Evolutionary conservation across 768 basidiomycete genomes (phyloP).

Genomic region (Lactarius hengduanensis): DNA sequence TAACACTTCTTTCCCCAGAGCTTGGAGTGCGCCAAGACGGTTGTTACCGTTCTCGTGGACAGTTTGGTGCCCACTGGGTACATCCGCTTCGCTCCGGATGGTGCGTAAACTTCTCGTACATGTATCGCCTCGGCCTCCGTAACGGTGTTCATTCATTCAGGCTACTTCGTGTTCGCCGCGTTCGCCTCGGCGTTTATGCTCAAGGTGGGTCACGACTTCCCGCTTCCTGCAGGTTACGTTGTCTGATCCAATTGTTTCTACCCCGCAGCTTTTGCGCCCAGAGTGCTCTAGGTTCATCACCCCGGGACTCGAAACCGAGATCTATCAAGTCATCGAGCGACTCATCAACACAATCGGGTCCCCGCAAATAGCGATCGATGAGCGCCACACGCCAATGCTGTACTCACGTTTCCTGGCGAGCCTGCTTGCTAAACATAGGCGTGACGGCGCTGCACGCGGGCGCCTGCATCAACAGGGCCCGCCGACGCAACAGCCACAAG

Average conservation of each 20-base stretch:
- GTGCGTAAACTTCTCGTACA: slow-evolving; percentile 13
- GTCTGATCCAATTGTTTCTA: slow-evolving; percentile 1
- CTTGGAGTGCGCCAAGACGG: slow-evolving; percentile 24
- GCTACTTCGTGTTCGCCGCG: slow-evolving; percentile 32
- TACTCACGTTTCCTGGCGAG: slow-evolving; percentile 78
- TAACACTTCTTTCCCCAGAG: slow-evolving; percentile 17
- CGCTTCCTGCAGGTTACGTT: neutral
- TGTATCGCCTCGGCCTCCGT: neutral
- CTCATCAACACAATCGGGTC: slow-evolving; percentile 67
- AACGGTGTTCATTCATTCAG: neutral
- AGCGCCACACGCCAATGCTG: slow-evolving; percentile 78
- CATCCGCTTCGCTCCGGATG: slow-evolving; percentile 33
- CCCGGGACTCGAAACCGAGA: slow-evolving; percentile 56
- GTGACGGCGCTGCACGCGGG: slow-evolving; percentile 29
- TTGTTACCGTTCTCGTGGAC: slow-evolving; percentile 27
- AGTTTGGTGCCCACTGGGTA: slow-evolving; percentile 30
- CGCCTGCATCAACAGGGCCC: slow-evolving; percentile 22
- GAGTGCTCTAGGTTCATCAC: slow-evolving; percentile 64
- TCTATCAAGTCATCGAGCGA: slow-evolving; percentile 60
- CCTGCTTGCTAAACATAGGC: slow-evolving; percentile 53
- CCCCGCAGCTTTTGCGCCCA: slow-evolving; percentile 70
- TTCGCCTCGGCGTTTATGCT: slow-evolving; percentile 76
- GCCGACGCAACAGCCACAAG: slow-evolving; percentile 18
- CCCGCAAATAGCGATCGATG: slow-evolving; percentile 73
- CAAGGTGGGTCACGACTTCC: slow-evolving; percentile 47